A percentile compares a stretch with the other conserved stretches of the same genome.
Evolutionary conservation across 768 basidiomycete genomes (phyloP).

Genomic region (Cystofilobasidium bisporidii): DNA sequence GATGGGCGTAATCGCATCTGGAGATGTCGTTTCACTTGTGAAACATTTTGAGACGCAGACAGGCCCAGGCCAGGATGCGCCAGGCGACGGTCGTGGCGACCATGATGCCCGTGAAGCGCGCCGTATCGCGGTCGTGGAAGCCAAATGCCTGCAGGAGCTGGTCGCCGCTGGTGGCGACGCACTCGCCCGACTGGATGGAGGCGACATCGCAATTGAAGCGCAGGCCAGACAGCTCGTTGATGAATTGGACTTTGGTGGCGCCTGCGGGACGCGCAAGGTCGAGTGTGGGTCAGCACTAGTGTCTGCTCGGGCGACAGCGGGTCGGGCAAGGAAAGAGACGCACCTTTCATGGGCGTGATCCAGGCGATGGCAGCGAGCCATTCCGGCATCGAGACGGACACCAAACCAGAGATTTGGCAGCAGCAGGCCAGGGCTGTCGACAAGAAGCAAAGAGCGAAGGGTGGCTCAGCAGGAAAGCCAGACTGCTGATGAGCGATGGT

Average conservation of each 20-base stretch:
- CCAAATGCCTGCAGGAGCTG: conserved; percentile 10
- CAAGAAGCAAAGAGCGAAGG: conserved; percentile 29
- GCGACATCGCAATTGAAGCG: conserved; percentile 37
- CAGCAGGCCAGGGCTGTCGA: conserved; percentile 12
- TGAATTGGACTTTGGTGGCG: conserved; percentile 38
- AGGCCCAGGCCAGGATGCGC: conserved; percentile 11
- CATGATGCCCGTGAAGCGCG: conserved; percentile 24
- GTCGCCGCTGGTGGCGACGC: conserved; percentile 35
- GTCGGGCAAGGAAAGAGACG: not conserved
- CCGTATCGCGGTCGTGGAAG: conserved; percentile 21
- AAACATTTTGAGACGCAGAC: not conserved
- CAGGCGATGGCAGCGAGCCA: conserved; percentile 31
- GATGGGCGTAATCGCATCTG: not conserved
- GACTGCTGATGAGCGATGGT: not conserved
- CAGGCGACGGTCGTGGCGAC: conserved; percentile 17
- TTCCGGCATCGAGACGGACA: conserved; percentile 38
- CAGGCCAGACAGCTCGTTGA: conserved; percentile 40
- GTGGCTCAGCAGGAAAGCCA: no score
- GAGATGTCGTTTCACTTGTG: no score
- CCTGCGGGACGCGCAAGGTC: conserved; percentile 33
- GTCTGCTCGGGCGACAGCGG: no score
- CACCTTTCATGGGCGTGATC: conserved; percentile 9
- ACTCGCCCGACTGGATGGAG: conserved; percentile 36
- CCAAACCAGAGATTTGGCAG: conserved; percentile 30
- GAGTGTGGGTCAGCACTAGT: no score